phyloP scores from a whole-genome alignment of 2,329 filamentous ascomycete genomes.

The Hypoxylon sp. region DNA sequence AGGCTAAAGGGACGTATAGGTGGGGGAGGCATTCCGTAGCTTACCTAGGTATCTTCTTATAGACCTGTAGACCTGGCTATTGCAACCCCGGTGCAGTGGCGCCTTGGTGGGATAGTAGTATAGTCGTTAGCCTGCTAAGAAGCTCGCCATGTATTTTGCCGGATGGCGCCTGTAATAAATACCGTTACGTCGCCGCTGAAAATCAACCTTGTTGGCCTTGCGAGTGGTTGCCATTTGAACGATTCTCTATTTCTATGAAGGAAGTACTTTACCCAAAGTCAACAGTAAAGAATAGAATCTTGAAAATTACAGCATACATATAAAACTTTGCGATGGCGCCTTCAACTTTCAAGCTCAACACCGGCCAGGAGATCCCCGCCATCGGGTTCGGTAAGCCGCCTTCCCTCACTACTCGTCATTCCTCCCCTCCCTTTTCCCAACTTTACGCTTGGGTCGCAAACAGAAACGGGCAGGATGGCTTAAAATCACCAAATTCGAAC shows the following conservation, averaged over 20 bases:
- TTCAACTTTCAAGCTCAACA: constrained; percentile 73
- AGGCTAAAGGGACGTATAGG: background rate
- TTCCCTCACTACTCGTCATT: background rate
- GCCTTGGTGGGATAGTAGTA: constrained; percentile 19
- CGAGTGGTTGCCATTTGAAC: constrained; percentile 9
- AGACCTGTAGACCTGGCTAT: constrained; percentile 8
- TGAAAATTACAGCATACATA: background rate
- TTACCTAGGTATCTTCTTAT: no score
- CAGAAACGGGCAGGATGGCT: background rate
- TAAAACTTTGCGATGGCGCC: constrained; percentile 60
- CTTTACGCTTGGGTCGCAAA: background rate
- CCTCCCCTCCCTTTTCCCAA: constrained; percentile 15
- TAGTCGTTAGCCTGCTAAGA: constrained; percentile 18
- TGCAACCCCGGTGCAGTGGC: constrained; percentile 2
- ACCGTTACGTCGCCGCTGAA: constrained; percentile 25
- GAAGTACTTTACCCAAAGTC: background rate
- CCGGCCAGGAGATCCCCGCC: constrained; percentile 71
- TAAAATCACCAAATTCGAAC: background rate
- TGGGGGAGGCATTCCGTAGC: constrained; percentile 15
- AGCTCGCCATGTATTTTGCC: constrained; percentile 42
- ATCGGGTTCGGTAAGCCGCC: constrained; percentile 67
- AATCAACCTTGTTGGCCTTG: constrained; percentile 6
- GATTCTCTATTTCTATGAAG: constrained; percentile 1
- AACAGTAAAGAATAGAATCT: no score
- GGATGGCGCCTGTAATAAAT: constrained; percentile 37